Percentiles rank a stretch among this genome's conserved stretches.
These are phyloP conservation scores for Kodamaea fukazawae DNA, from an alignment of 805 yeast species.

Conservation along the genomic window DNA sequence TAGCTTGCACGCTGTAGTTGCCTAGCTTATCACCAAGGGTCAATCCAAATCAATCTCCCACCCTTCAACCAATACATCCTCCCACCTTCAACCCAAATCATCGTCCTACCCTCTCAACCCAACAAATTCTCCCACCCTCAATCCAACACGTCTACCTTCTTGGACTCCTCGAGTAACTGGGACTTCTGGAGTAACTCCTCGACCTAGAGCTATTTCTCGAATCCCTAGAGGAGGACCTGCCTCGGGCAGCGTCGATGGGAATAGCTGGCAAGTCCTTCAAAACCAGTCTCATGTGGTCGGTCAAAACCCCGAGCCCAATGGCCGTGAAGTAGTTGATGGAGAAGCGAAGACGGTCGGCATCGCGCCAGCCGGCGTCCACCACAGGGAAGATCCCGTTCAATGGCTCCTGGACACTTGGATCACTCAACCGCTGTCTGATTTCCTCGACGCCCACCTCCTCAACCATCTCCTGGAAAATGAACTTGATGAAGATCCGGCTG, in stretches of 20 bases:
- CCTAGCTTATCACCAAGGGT: no score
- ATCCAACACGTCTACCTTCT: no score
- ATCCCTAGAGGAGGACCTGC: constrained; percentile 6
- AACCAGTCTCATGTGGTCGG: constrained; percentile 74
- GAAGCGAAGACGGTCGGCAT: constrained; percentile 60
- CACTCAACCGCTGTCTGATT: constrained; percentile 45
- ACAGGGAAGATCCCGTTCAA: constrained; percentile 65
- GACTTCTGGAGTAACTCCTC: constrained; percentile 22
- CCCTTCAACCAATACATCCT: no score
- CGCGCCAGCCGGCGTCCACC: constrained; percentile 25
- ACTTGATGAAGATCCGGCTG: constrained; percentile 75
- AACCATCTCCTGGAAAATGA: constrained; percentile 73
- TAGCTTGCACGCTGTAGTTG: no score
- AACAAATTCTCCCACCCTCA: no score
- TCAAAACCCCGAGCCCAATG: constrained; percentile 78
- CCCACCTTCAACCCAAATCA: no score
- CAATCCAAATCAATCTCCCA: no score
- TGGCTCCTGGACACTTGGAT: constrained; percentile 6
- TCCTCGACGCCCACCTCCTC: constrained; percentile 66
- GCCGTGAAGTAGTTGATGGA: constrained; percentile 92
- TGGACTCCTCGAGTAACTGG: constrained; percentile 16
- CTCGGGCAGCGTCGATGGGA: constrained; percentile 12
- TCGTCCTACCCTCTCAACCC: no score
- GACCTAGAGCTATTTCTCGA: constrained; percentile 15
- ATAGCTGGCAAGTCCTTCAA: constrained; percentile 33